Percentiles rank a stretch among this genome's conserved stretches.
Conservation (phyloP, 805 yeast genomes). For the Suhomyces tanzawaensis region DNA sequence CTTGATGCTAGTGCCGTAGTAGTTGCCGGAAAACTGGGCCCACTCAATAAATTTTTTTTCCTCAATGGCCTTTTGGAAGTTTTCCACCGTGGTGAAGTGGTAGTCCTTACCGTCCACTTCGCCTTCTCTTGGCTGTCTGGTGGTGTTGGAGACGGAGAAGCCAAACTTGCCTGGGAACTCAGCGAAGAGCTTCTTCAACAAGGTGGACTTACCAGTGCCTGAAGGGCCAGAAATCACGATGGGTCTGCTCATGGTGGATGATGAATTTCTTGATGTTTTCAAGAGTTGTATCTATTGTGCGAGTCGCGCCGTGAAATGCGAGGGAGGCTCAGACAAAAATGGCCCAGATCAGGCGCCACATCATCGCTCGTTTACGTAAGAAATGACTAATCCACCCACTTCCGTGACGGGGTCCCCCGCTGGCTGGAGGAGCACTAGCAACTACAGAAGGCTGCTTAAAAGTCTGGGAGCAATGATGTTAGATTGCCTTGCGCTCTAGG, state of each 20-base stretch:
- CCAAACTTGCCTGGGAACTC: constrained; percentile 91
- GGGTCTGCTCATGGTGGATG: constrained; percentile 65
- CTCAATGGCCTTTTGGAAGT: constrained; percentile 73
- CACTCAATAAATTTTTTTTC: constrained; percentile 85
- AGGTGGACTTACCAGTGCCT: constrained; percentile 93
- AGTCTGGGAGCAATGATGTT: no score
- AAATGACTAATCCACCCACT: no score
- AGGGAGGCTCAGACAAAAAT: no score
- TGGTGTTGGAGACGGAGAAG: constrained; percentile 90
- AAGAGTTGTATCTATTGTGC: no score
- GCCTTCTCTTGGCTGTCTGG: constrained; percentile 88
- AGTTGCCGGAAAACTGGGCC: constrained; percentile 98
- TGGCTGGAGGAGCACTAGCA: no score
- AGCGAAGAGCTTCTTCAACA: constrained; percentile 82
- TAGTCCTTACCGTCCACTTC: constrained; percentile 88
- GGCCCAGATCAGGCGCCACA: no score
- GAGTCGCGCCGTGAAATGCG: no score
- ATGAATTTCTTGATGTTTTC: no score
- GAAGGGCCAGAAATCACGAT: constrained; percentile 97
- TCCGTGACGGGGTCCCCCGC: no score
- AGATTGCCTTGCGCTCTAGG: no score
- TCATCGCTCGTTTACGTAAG: no score
- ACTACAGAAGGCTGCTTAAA: no score
- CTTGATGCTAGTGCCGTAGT: constrained; percentile 89
- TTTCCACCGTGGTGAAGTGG: constrained; percentile 78